These are phyloP conservation scores for Cladochytrium replicatum DNA, from an alignment of 192 early-diverging fungal species.

Conservation along the genomic window DNA sequence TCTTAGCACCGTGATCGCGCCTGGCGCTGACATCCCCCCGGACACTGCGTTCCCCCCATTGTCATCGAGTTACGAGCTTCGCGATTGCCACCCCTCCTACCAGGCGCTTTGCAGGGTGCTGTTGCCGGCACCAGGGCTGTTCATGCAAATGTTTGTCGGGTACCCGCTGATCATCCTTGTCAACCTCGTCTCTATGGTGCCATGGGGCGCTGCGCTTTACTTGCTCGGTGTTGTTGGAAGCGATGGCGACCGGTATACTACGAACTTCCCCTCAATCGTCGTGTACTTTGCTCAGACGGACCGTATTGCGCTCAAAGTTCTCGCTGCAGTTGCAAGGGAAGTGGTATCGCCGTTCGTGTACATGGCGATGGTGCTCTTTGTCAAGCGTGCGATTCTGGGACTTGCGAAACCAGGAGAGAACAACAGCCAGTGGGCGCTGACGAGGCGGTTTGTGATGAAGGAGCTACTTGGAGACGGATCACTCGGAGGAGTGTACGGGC, in stretches of 20 bases:
- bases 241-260: no score
- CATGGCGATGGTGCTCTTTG: slow-evolving; percentile 11
- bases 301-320: slow-evolving; percentile 25
- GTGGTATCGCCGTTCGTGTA: slow-evolving; percentile 20
- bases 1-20: slow-evolving; percentile 21
- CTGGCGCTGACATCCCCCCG: slow-evolving; percentile 24
- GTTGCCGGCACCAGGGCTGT: slow-evolving; percentile 9
- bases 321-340: slow-evolving; percentile 15
- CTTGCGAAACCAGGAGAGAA: slow-evolving; percentile 8
- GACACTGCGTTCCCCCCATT: slow-evolving; percentile 26
- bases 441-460: slow-evolving; percentile 25
- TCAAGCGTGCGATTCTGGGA: slow-evolving; percentile 24
- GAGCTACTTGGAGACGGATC: slow-evolving; percentile 16
- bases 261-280: slow-evolving; percentile 17
- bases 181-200: slow-evolving; percentile 17
- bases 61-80: slow-evolving; percentile 23
- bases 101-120: slow-evolving; percentile 12
- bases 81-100: slow-evolving; percentile 13
- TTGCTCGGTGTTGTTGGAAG: no score
- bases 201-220: slow-evolving; percentile 24
- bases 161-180: slow-evolving; percentile 17
- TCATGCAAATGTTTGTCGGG: slow-evolving; percentile 13
- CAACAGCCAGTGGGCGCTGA: slow-evolving; percentile 1
- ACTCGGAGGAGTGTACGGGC: slow-evolving; percentile 21
- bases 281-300: slow-evolving; percentile 20